These are phyloP conservation scores for Plasmodium yoelii DNA, from an alignment of 169 alveolate species.

Conservation along the genomic window DNA sequence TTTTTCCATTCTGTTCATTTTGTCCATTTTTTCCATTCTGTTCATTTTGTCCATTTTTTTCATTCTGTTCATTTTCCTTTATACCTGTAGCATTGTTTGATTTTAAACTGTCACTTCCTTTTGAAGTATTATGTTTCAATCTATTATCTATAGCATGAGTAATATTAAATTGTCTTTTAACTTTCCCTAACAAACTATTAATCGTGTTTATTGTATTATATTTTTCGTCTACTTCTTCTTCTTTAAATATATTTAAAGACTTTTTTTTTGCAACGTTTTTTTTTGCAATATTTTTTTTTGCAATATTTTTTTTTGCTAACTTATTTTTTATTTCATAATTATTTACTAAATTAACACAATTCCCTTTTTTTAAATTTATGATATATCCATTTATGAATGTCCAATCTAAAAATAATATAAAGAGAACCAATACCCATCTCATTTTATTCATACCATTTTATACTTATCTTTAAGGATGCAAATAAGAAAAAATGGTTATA, in stretches of 20 bases:
- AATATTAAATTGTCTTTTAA: slow-evolving; percentile 58
- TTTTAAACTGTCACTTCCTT: not conserved
- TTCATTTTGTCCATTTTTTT: not conserved
- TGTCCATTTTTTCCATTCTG: not conserved
- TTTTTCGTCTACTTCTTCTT: slow-evolving; percentile 75
- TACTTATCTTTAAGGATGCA: too few species aligned
- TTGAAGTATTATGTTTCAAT: not conserved
- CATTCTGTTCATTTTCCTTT: not conserved
- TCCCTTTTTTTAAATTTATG: slow-evolving; percentile 10
- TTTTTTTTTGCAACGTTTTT: slow-evolving; percentile 9
- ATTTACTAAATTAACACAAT: not conserved
- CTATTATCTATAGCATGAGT: slow-evolving; percentile 36
- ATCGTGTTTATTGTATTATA: slow-evolving; percentile 60
- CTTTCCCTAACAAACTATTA: slow-evolving; percentile 69
- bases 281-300: slow-evolving; percentile 23
- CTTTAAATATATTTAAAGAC: slow-evolving; percentile 32
- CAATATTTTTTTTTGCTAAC: slow-evolving; percentile 3
- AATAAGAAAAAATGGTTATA: too few species aligned
- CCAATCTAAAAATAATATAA: too few species aligned
- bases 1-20: not conserved
- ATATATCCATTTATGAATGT: slow-evolving; percentile 38
- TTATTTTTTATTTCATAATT: slow-evolving; percentile 4
- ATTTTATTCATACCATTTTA: too few species aligned
- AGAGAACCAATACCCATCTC: too few species aligned
- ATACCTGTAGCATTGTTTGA: not conserved